A percentile compares a stretch with the other conserved stretches of the same genome.
phyloP scores from a whole-genome alignment of 129 eudicot species.

The Gnaphalium uliginosum region DNA sequence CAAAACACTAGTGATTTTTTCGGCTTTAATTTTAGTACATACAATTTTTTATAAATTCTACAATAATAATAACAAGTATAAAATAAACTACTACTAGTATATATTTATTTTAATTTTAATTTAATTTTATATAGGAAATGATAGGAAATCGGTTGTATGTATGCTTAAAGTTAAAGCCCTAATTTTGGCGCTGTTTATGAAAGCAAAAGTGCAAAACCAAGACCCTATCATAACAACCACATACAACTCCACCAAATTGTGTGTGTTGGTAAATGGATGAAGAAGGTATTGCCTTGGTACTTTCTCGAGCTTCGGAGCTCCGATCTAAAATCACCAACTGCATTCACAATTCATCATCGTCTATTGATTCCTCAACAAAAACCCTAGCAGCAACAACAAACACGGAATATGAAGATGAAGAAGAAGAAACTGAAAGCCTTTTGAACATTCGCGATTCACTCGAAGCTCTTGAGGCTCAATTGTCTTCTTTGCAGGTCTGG shows the following conservation, averaged over 20 bases:
- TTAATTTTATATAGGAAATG: too few species aligned
- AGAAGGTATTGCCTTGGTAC: conserved; percentile 57
- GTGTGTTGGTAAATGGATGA: conserved; percentile 48
- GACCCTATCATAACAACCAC: conserved; percentile 32
- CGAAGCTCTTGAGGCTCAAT: conserved; percentile 78
- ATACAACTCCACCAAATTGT: background rate
- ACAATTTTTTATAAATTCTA: too few species aligned
- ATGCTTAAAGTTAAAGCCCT: conserved; percentile 7
- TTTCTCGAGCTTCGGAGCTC: conserved; percentile 77
- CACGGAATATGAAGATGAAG: conserved; percentile 18
- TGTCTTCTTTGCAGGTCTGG: conserved; percentile 80
- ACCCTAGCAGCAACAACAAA: conserved; percentile 2
- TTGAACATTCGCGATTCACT: conserved; percentile 73
- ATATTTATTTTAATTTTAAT: too few species aligned
- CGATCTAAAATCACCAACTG: conserved; percentile 72
- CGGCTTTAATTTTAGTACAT: too few species aligned
- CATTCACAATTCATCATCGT: conserved; percentile 44
- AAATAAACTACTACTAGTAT: too few species aligned
- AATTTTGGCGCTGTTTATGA: conserved; percentile 35
- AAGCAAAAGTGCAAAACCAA: background rate
- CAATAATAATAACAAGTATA: too few species aligned
- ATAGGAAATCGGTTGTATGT: too few species aligned
- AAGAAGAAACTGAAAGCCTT: conserved; percentile 63
- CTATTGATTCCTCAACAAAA: background rate
- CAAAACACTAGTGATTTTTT: too few species aligned